phyloP scores from a whole-genome alignment of 2,329 filamentous ascomycete genomes.

The Phaeosphaeriaceae sp. region DNA sequence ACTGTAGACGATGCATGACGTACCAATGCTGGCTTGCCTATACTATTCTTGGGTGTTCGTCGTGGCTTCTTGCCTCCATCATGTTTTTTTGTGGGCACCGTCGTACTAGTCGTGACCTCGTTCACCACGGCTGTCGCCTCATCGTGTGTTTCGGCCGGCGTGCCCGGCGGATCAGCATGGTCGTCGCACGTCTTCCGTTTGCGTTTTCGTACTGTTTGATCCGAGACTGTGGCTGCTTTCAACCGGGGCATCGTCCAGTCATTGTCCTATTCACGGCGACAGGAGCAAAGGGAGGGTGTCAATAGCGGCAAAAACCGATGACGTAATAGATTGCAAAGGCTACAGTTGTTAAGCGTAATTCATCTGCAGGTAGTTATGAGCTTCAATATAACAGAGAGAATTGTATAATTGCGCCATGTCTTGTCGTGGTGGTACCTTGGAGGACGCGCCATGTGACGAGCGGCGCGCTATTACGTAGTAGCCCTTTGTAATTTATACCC shows the following conservation, averaged over 20 bases:
- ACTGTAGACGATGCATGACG: conserved; percentile 56
- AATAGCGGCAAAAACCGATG: conserved; percentile 26
- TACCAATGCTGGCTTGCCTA: conserved; percentile 46
- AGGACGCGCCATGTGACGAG: not conserved
- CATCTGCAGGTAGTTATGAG: too few relatives aligned
- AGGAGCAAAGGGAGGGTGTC: not conserved
- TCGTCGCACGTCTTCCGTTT: conserved; percentile 45
- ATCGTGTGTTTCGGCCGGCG: conserved; percentile 15
- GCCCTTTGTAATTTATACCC: conserved; percentile 6
- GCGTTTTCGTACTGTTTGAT: conserved; percentile 53
- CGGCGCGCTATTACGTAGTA: conserved; percentile 19
- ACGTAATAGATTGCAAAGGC: conserved; percentile 25
- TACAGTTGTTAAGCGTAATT: not conserved
- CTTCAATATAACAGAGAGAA: too few relatives aligned
- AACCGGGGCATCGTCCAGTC: conserved; percentile 31
- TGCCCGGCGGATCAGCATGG: conserved; percentile 17
- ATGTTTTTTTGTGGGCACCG: conserved; percentile 62
- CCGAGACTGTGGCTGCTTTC: conserved; percentile 54
- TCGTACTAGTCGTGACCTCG: conserved; percentile 46
- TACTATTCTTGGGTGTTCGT: conserved; percentile 50
- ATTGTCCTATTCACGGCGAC: conserved; percentile 15
- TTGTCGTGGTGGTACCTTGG: not conserved
- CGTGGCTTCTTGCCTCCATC: conserved; percentile 63
- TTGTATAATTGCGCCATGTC: too few relatives aligned
- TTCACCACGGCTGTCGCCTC: conserved; percentile 6